These are phyloP conservation scores for Santalum album DNA, from an alignment of 164 flowering plant genomes.

Conservation along the genomic window DNA sequence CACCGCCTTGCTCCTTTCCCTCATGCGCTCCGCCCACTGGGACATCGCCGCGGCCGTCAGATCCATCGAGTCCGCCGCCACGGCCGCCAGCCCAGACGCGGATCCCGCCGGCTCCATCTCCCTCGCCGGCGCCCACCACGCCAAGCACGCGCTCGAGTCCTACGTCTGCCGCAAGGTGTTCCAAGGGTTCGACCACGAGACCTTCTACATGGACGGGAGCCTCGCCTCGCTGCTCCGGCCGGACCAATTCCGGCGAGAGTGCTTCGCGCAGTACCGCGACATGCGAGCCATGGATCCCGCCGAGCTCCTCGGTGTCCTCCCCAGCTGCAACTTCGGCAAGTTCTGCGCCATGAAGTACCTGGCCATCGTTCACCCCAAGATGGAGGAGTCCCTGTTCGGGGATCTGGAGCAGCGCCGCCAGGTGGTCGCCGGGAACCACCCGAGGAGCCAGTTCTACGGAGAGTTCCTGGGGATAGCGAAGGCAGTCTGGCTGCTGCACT, in stretches of 20 bases:
- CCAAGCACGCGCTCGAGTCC: slow-evolving; percentile 80
- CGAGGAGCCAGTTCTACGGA: slow-evolving; percentile 66
- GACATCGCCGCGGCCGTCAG: slow-evolving; percentile 83
- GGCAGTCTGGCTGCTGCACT: slow-evolving; percentile 85
- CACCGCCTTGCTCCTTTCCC: slow-evolving; percentile 63
- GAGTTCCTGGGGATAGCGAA: slow-evolving; percentile 70
- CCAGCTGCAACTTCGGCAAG: slow-evolving; percentile 66
- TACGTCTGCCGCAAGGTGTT: slow-evolving; percentile 66
- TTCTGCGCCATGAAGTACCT: slow-evolving; percentile 75
- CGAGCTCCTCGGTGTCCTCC: slow-evolving; percentile 77
- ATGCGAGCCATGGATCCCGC: slow-evolving; percentile 86
- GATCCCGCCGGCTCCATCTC: slow-evolving; percentile 12
- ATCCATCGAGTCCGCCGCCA: slow-evolving; percentile 55
- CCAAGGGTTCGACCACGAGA: slow-evolving; percentile 91
- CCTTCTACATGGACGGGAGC: slow-evolving; percentile 91
- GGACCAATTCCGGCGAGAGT: slow-evolving; percentile 65
- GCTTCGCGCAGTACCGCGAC: slow-evolving; percentile 71
- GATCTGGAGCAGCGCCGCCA: slow-evolving; percentile 55
- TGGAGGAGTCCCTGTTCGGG: slow-evolving; percentile 96
- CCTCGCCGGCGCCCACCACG: slow-evolving; percentile 35
- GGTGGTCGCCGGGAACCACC: slow-evolving; percentile 63
- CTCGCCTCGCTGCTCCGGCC: slow-evolving; percentile 76
- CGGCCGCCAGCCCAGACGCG: slow-evolving; percentile 7
- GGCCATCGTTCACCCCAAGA: slow-evolving; percentile 70
- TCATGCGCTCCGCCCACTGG: slow-evolving; percentile 89